phyloP scores from a whole-genome alignment of 768 basidiomycete genomes.

The Pleurotus tuber-regium region DNA sequence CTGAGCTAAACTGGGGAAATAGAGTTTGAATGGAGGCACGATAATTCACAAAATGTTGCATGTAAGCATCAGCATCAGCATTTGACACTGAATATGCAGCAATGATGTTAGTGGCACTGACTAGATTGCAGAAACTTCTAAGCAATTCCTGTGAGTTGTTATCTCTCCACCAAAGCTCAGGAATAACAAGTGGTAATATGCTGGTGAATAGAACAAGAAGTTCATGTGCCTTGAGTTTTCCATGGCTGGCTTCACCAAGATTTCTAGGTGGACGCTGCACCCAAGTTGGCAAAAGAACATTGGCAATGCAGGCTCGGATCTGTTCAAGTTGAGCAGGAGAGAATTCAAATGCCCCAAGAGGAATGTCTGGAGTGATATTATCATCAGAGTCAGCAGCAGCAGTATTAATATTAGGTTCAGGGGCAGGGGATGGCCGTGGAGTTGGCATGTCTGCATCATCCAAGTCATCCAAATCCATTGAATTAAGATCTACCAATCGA shows the following conservation, averaged over 20 bases:
- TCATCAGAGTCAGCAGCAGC: neutral
- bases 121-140: slow-evolving; percentile 22
- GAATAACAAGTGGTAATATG: slow-evolving; percentile 28
- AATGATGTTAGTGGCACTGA: slow-evolving; percentile 24
- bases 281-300: slow-evolving; percentile 18
- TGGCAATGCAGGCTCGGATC: slow-evolving; percentile 18
- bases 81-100: slow-evolving; percentile 20
- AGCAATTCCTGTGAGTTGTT: slow-evolving; percentile 13
- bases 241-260: slow-evolving; percentile 28
- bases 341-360: slow-evolving; percentile 14
- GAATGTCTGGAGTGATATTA: neutral
- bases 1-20: slow-evolving; percentile 19
- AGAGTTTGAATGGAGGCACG: slow-evolving; percentile 16
- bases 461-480: slow-evolving; percentile 14
- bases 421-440: neutral
- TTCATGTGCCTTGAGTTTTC: slow-evolving; percentile 32
- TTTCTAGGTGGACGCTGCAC: slow-evolving; percentile 26
- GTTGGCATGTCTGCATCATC: slow-evolving; percentile 8
- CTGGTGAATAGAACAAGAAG: slow-evolving; percentile 23
- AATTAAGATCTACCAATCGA: slow-evolving; percentile 14
- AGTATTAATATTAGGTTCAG: too few species aligned
- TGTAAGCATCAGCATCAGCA: slow-evolving; percentile 20
- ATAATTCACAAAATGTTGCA: slow-evolving; percentile 20
- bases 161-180: slow-evolving; percentile 23
- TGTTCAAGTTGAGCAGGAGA: slow-evolving; percentile 10